Evolutionary conservation across 345 rosid species (phyloP).

Genomic region (Psidium guajava): DNA sequence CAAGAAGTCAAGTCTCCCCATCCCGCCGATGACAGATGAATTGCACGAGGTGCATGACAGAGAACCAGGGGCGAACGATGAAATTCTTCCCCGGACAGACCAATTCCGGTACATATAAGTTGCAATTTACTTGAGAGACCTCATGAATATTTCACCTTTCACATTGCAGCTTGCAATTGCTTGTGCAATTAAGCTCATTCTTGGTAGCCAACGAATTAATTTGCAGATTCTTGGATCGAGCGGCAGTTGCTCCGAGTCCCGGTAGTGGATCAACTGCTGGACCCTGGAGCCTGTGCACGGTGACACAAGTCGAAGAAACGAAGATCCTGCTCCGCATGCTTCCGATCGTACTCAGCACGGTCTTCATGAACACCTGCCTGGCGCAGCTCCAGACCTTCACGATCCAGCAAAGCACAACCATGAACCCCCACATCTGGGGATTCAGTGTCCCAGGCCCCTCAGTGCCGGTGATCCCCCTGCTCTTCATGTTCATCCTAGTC

Average conservation of each 20-base stretch:
- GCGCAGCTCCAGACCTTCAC: conserved; percentile 63
- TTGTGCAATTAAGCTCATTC: not conserved
- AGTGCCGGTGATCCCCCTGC: conserved; percentile 40
- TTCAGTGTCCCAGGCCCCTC: conserved; percentile 45
- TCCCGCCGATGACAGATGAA: conserved; percentile 28
- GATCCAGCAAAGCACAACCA: conserved; percentile 46
- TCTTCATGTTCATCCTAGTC: conserved; percentile 34
- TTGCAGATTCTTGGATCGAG: conserved; percentile 38
- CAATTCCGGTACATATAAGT: conserved; percentile 32
- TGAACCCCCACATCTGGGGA: conserved; percentile 33
- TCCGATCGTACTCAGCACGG: conserved; percentile 45
- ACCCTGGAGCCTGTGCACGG: conserved; percentile 46
- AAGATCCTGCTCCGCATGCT: conserved; percentile 49
- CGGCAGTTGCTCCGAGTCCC: conserved; percentile 16
- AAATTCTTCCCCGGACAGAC: conserved; percentile 29
- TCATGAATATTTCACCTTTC: not conserved
- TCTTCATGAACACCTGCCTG: conserved; percentile 59
- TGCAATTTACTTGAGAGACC: not conserved
- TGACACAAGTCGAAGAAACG: conserved; percentile 56
- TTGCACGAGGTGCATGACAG: conserved; percentile 35
- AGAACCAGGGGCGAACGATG: conserved; percentile 18
- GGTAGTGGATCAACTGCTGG: conserved; percentile 12
- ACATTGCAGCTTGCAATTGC: not conserved
- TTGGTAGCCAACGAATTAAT: not conserved
- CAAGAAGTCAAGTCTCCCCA: conserved; percentile 23